Conservation (phyloP, 75 land plant genomes). For the Gnetum montanum region DNA sequence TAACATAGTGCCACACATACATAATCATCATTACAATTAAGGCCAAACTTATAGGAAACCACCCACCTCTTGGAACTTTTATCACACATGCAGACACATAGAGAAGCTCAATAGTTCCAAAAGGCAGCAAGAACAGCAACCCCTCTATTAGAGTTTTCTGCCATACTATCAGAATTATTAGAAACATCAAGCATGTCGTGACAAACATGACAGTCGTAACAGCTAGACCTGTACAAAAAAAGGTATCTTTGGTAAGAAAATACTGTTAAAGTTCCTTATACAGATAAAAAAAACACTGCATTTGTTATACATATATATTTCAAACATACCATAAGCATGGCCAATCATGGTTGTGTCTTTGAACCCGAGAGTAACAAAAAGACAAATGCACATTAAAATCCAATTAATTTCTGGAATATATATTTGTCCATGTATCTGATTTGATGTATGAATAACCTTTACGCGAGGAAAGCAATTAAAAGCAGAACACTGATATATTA, state of each 20-base stretch:
- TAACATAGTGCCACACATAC: constrained; percentile 59
- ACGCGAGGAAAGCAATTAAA: constrained; percentile 83
- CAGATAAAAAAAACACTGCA: no score
- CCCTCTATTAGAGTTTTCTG: constrained; percentile 18
- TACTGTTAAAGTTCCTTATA: no score
- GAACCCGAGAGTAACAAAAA: constrained; percentile 76
- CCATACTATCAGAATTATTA: constrained; percentile 47
- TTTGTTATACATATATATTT: no score
- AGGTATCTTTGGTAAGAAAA: no score
- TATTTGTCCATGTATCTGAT: constrained; percentile 70
- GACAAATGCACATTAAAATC: constrained; percentile 73
- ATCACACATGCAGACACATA: constrained; percentile 32
- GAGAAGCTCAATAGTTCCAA: constrained; percentile 43
- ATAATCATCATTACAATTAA: constrained; percentile 30
- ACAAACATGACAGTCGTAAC: constrained; percentile 40
- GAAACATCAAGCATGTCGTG: constrained; percentile 41
- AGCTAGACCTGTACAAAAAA: constrained; percentile 29
- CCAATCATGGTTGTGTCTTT: constrained; percentile 59
- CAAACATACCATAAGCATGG: constrained; percentile 72
- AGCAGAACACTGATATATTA: constrained; percentile 69
- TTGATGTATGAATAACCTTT: constrained; percentile 28
- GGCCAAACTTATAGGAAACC: constrained; percentile 37
- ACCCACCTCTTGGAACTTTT: constrained; percentile 50
- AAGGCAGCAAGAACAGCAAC: constrained; percentile 25
- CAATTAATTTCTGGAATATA: constrained; percentile 92